phyloP scores from a whole-genome alignment of 1,284 basidiomycete genomes.

The Exobasidium rhododendri region DNA sequence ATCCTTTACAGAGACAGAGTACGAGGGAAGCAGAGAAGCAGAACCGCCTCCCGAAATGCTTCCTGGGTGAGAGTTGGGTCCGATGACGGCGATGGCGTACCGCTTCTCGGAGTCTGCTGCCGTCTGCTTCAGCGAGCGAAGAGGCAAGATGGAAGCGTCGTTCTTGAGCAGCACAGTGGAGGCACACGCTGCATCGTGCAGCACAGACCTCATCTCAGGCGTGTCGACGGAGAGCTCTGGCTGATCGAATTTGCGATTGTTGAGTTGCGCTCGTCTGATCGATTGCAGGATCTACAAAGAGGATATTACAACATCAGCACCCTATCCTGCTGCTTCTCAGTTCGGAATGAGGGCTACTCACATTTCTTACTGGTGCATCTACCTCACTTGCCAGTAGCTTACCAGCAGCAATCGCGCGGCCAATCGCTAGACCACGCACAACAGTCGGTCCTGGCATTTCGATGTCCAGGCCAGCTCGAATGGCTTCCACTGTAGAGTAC shows the following conservation, averaged over 20 bases:
- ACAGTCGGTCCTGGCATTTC: conserved; percentile 14
- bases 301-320: no score
- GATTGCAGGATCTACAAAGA: not conserved
- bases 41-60: not conserved
- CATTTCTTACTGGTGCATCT: not conserved
- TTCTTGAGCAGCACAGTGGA: not conserved
- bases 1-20: not conserved
- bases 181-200: not conserved
- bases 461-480: conserved; percentile 6
- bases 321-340: no score
- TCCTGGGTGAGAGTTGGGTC: not conserved
- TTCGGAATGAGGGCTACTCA: not conserved
- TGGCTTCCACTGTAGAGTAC: not conserved
- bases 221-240: not conserved
- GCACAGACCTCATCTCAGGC: not conserved
- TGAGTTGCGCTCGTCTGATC: not conserved
- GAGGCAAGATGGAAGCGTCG: not conserved
- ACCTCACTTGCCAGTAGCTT: not conserved
- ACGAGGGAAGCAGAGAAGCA: not conserved
- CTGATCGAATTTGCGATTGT: not conserved
- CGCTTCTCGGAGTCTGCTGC: not conserved
- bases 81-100: not conserved
- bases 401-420: not conserved
- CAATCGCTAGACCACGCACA: not conserved
- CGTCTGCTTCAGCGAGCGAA: not conserved